Conservation (phyloP, 1,284 basidiomycete species). For the Takashimella koratensis region DNA sequence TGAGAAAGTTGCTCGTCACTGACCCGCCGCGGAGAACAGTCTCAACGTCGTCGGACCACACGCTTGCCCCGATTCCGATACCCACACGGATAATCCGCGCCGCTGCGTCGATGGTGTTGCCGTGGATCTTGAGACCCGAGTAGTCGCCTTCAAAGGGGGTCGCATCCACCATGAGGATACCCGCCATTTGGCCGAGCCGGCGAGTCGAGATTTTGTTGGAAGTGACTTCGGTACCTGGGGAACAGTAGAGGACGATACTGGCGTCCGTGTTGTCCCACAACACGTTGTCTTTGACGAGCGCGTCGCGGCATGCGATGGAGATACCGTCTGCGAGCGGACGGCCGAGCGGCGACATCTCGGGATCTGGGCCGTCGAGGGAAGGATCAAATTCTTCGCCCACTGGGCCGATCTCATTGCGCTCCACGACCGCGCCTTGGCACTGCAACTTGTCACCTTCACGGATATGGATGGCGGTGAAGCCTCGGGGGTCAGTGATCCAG, state of each 20-base stretch:
- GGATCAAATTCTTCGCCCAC: constrained; percentile 49
- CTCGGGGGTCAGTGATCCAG: constrained; percentile 41
- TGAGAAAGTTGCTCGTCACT: constrained; percentile 39
- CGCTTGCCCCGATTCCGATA: constrained; percentile 50
- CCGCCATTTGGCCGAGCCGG: constrained; percentile 46
- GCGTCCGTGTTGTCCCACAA: constrained; percentile 49
- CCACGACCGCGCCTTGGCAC: constrained; percentile 43
- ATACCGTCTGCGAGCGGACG: constrained; percentile 48
- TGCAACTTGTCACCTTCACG: constrained; percentile 47
- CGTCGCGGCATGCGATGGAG: constrained; percentile 46
- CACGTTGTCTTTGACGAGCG: constrained; percentile 41
- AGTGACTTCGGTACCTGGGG: constrained; percentile 47
- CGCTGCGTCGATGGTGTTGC: constrained; percentile 48
- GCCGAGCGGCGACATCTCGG: constrained; percentile 45
- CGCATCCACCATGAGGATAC: constrained; percentile 51
- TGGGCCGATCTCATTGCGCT: constrained; percentile 48
- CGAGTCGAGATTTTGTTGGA: constrained; percentile 46
- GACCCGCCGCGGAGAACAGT: constrained; percentile 42
- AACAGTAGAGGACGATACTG: constrained; percentile 50
- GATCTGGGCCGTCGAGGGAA: constrained; percentile 45
- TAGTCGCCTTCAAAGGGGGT: constrained; percentile 50
- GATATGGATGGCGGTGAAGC: constrained; percentile 48
- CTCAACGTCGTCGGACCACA: constrained; percentile 50
- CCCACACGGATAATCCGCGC: constrained; percentile 49
- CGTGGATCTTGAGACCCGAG: constrained; percentile 41